phyloP scores from a whole-genome alignment of 1,284 basidiomycete species.

The Erythrobasidium hasegawianum region DNA sequence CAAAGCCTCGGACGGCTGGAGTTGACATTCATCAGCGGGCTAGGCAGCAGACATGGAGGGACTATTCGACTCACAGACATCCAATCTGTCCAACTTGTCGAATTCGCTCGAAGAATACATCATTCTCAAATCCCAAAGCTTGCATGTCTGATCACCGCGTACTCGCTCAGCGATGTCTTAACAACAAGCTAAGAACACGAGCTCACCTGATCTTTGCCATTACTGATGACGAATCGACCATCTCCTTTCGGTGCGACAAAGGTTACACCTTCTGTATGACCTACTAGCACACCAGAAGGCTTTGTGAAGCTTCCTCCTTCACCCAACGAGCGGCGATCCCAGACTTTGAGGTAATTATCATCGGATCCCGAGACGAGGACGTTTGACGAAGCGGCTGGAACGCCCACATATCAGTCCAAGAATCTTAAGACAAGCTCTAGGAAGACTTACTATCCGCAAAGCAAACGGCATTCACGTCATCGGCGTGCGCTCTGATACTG shows the following conservation, averaged over 20 bases:
- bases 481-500: constrained; percentile 74
- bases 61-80: constrained; percentile 37
- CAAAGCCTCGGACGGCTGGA: constrained; percentile 56
- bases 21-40: background rate
- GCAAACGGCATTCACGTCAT: constrained; percentile 79
- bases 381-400: constrained; percentile 85
- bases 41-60: too few species aligned
- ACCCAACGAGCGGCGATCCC: constrained; percentile 82
- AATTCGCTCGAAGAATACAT: constrained; percentile 75
- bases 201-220: constrained; percentile 88
- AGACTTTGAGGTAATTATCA: constrained; percentile 90
- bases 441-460: constrained; percentile 37
- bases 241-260: constrained; percentile 59
- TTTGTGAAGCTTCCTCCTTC: constrained; percentile 59
- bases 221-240: constrained; percentile 92
- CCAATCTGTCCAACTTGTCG: constrained; percentile 50
- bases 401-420: constrained; percentile 69
- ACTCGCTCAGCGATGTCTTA: background rate
- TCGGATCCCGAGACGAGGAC: constrained; percentile 90
- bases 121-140: constrained; percentile 90
- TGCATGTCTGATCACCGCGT: constrained; percentile 49
- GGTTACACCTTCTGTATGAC: constrained; percentile 92
- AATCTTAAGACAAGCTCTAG: background rate
- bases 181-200: background rate
- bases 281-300: constrained; percentile 86